Percentiles rank a stretch among this genome's conserved stretches.
Evolutionary conservation across 164 flowering plant species (phyloP).

Genomic region (Cinnamomum chago): DNA sequence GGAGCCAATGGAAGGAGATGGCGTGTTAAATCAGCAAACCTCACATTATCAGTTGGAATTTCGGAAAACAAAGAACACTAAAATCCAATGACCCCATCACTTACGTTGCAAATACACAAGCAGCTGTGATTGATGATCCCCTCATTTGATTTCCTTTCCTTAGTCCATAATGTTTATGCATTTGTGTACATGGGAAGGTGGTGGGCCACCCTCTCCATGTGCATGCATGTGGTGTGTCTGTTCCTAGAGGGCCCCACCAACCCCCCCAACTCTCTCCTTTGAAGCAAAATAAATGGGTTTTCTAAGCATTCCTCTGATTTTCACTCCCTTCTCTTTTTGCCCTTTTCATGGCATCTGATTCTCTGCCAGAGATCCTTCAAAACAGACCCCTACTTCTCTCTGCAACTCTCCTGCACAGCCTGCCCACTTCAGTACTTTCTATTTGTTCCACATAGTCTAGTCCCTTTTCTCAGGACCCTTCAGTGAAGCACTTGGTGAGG

Average conservation of each 20-base stretch:
- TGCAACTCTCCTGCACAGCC: constrained; percentile 1
- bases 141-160: not conserved
- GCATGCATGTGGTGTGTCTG: constrained; percentile 76
- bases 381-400: not conserved
- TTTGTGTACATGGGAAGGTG: constrained; percentile 4
- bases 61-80: not conserved
- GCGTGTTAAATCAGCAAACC: not conserved
- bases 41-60: not conserved
- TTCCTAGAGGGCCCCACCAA: constrained; percentile 44
- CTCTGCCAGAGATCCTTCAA: not conserved
- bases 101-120: not conserved
- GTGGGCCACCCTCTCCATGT: constrained; percentile 68
- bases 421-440: not conserved
- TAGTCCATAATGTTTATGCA: not conserved
- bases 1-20: not conserved
- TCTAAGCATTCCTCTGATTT: constrained; percentile 18
- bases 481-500: not conserved
- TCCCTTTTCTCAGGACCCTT: not conserved
- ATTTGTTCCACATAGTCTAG: not conserved
- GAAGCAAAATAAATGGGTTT: constrained; percentile 33
- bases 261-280: constrained; percentile 12
- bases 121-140: not conserved
- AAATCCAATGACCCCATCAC: not conserved
- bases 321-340: constrained; percentile 18
- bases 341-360: constrained; percentile 8